phyloP scores from a whole-genome alignment of 805 yeast genomes.

The Hermanozyma aechmeae region DNA sequence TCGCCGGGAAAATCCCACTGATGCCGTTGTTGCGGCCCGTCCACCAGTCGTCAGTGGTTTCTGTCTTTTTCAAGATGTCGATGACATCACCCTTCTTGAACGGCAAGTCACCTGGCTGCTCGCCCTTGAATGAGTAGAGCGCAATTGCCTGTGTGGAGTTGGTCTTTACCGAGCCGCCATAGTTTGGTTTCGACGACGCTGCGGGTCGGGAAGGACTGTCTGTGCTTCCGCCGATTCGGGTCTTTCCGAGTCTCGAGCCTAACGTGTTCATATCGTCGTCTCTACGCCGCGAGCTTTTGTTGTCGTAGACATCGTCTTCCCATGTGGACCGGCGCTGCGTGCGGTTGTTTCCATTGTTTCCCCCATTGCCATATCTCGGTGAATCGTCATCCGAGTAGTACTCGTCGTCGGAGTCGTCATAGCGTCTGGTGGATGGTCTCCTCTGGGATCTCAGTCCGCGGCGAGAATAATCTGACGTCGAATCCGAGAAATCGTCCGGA shows the following conservation, averaged over 20 bases:
- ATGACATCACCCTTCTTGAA: conserved; percentile 93
- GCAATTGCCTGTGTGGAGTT: conserved; percentile 80
- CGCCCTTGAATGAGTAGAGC: conserved; percentile 79
- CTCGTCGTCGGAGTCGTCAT: conserved; percentile 27
- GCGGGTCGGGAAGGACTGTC: conserved; percentile 27
- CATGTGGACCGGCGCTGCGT: conserved; percentile 32
- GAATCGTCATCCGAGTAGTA: conserved; percentile 29
- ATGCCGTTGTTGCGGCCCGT: conserved; percentile 78
- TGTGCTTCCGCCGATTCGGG: conserved; percentile 15
- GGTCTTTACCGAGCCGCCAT: conserved; percentile 25
- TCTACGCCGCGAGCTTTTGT: conserved; percentile 21
- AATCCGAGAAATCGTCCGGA: conserved; percentile 58
- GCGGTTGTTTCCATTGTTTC: background rate
- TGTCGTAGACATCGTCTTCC: conserved; percentile 84
- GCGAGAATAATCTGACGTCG: conserved; percentile 32
- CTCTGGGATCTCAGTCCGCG: conserved; percentile 12
- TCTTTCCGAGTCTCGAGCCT: conserved; percentile 23
- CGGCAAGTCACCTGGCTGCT: conserved; percentile 86
- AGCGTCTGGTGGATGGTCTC: conserved; percentile 21
- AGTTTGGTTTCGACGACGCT: conserved; percentile 29
- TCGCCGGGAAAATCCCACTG: conserved; percentile 96
- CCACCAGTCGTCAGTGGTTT: conserved; percentile 97
- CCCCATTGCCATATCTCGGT: background rate
- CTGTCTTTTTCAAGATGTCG: conserved; percentile 75
- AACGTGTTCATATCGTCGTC: conserved; percentile 26